Base-by-base conservation (phyloP, 106 monocot species). In the Allium fistulosum region DNA sequence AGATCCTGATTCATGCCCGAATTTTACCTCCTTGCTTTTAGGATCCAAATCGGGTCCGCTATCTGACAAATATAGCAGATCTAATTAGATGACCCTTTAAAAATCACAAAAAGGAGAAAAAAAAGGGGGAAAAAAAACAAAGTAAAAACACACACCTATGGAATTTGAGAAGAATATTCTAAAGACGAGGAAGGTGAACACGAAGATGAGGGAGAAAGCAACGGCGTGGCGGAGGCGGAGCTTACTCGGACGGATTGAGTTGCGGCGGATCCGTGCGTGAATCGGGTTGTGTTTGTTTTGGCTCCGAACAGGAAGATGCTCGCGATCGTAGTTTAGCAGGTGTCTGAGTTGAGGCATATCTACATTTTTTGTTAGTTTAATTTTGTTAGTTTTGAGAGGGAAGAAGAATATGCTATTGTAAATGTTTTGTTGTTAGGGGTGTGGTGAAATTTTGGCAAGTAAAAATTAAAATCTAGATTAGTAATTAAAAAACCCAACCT, bases 261-360 rank as follows among this genome's bases (percentile, higher is more conserved):
- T 17, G 67, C 67, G 65, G 77, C 71, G 77, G 62, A 10, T 62
- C 7, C 67, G 70, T 48, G 2, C 13, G 7, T 53, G 69, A 18
- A 48, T 45, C 52, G 14, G 61, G 68, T 37, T 37, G 37, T 37
- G 37, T 37, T 45, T 69, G 68, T 49, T 47, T 26, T 62, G 62
- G 69, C 55, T 69, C 47, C 76, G 76, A 48, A 76, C 57, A 49
- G 63, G 48, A 63, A 76, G 53, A 47, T 70, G 77, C 27, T 71
- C 71, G 47, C 48, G 51, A 46, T 69, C 75, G 15, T 69, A 46
- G 14, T 47, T 57, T 8, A 70, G 59, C 59, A 71, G 77, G 58
- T 77, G 77, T 71, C 77, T 64, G 46, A 63, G 51, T 63, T 76
- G 76, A 65, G 77, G 71, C 77, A 77, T 77, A 51, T 5, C 57